Conservation (phyloP, 352 stramenopile species). For the Globisporangium cylindrosporum region DNA sequence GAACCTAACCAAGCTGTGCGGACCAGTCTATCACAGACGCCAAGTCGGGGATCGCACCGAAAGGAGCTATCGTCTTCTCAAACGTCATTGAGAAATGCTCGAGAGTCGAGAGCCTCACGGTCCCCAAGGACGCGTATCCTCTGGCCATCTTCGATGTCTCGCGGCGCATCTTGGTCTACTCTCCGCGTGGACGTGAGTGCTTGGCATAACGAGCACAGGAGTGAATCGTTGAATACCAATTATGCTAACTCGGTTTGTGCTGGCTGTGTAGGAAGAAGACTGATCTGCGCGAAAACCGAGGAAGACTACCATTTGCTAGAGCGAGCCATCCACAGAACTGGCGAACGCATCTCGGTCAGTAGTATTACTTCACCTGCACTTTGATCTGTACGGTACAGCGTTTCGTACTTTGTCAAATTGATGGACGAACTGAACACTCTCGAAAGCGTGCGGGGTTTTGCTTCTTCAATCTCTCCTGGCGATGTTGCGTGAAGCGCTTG, state of each 20-base stretch:
- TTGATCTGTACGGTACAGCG: too few species aligned
- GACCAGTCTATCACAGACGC: conserved; percentile 31
- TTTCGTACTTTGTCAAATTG: conserved; percentile 16
- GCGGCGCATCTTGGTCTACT: conserved; percentile 14
- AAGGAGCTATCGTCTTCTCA: conserved; percentile 21
- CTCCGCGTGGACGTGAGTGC: conserved; percentile 23
- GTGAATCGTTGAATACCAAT: not conserved
- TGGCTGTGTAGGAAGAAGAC: conserved; percentile 15
- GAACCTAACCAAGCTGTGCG: too few species aligned
- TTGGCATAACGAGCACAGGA: not conserved
- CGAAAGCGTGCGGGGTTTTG: conserved; percentile 38
- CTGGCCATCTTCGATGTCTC: conserved; percentile 31
- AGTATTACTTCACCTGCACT: not conserved
- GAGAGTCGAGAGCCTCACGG: conserved; percentile 17
- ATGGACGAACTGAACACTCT: conserved; percentile 41
- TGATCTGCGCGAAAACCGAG: conserved; percentile 26
- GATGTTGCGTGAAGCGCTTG: conserved; percentile 57
- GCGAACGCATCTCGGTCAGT: conserved; percentile 16
- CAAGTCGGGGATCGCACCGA: conserved; percentile 30
- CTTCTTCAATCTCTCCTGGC: conserved; percentile 42
- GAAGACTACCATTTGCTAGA: conserved; percentile 23
- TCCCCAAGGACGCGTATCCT: conserved; percentile 29
- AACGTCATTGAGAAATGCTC: conserved; percentile 27
- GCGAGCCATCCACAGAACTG: conserved; percentile 21
- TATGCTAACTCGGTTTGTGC: too few species aligned